Evolutionary conservation across 1,139 yeast species (phyloP).

Genomic region (Debaryomycetaceae sp.): DNA sequence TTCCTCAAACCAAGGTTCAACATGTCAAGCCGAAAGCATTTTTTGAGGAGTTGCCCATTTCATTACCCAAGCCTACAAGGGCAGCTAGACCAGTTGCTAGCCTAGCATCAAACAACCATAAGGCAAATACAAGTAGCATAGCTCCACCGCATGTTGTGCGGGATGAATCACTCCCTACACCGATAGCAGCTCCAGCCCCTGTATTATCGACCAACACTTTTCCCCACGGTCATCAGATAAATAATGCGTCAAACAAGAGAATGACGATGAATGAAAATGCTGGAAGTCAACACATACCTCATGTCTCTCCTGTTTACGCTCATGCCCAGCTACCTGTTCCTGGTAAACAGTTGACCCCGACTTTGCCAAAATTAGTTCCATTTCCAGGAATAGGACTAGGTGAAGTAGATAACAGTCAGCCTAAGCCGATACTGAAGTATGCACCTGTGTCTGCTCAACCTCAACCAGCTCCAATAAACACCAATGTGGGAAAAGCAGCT

Average conservation of each 20-base stretch:
- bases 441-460: neutral
- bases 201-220: neutral
- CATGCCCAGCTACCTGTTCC: neutral
- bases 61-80: conserved; percentile 22
- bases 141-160: neutral
- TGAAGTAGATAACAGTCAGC: neutral
- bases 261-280: neutral
- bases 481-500: conserved; percentile 16
- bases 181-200: conserved; percentile 2
- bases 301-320: neutral
- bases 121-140: neutral
- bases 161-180: neutral
- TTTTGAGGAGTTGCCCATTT: conserved; percentile 53
- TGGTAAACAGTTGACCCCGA: neutral
- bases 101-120: conserved; percentile 4
- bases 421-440: neutral
- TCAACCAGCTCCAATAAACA: conserved; percentile 12
- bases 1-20: conserved; percentile 1
- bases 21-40: conserved; percentile 32
- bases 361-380: conserved; percentile 1
- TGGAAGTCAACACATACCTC: neutral
- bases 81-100: conserved; percentile 32
- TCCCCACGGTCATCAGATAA: neutral
- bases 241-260: neutral
- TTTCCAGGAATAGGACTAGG: neutral